These are phyloP conservation scores for Leccinum arenicola DNA, from an alignment of 768 basidiomycete species.

Conservation along the genomic window DNA sequence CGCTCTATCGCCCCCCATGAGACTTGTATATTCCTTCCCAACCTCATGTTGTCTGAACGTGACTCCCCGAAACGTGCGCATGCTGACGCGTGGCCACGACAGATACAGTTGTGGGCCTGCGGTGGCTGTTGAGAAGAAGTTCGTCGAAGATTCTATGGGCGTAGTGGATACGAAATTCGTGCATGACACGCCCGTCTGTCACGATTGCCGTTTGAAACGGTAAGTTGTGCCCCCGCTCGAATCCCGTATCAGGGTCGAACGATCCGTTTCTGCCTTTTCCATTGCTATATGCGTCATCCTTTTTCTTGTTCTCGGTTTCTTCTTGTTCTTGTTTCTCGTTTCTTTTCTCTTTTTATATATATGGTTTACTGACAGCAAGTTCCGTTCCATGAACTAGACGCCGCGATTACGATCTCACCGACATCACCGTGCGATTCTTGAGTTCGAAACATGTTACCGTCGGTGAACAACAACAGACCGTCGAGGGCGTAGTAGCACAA, in stretches of 20 bases:
- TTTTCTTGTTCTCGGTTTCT: background rate
- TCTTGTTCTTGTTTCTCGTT: background rate
- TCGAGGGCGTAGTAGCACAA: conserved; percentile 20
- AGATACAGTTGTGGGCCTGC: conserved; percentile 61
- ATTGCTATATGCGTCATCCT: conserved; percentile 4
- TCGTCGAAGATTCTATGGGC: conserved; percentile 25
- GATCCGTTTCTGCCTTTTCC: background rate
- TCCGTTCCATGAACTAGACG: conserved; percentile 26
- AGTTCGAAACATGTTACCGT: conserved; percentile 32
- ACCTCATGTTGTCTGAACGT: conserved; percentile 2
- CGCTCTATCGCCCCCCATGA: conserved; percentile 4
- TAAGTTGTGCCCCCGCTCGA: conserved; percentile 25
- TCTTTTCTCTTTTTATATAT: background rate
- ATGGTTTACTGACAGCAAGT: conserved; percentile 13
- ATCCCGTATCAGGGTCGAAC: conserved; percentile 11
- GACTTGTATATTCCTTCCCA: conserved; percentile 4
- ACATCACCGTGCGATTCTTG: conserved; percentile 56
- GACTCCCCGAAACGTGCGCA: conserved; percentile 4
- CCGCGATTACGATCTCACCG: conserved; percentile 53
- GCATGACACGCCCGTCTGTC: conserved; percentile 55
- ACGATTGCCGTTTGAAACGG: conserved; percentile 60
- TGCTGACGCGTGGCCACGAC: conserved; percentile 20
- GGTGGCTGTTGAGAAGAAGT: conserved; percentile 44
- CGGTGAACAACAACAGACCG: conserved; percentile 13
- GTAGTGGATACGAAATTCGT: conserved; percentile 37